Conservation (phyloP, 805 yeast genomes). For the Candida hungchunana region DNA sequence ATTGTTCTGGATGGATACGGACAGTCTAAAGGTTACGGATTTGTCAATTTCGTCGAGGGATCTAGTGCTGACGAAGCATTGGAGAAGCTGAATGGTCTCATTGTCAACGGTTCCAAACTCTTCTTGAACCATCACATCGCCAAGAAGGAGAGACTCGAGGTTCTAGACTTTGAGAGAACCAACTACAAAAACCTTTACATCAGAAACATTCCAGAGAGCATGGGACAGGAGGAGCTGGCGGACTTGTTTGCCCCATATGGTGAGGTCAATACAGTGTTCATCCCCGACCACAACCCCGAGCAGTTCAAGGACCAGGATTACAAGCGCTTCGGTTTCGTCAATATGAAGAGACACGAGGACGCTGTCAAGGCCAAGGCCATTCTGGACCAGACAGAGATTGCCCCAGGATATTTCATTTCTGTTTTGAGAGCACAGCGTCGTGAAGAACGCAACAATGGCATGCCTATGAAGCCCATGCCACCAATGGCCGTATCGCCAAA, state of each 20-base stretch:
- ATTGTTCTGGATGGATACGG: slow-evolving; percentile 43
- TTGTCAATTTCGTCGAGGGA: slow-evolving; percentile 53
- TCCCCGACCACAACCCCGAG: slow-evolving; percentile 36
- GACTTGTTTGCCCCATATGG: slow-evolving; percentile 45
- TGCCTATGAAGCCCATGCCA: slow-evolving; percentile 1
- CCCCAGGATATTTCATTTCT: slow-evolving; percentile 25
- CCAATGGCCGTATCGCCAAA: slow-evolving; percentile 5
- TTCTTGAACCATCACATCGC: slow-evolving; percentile 61
- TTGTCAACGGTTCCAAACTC: slow-evolving; percentile 30
- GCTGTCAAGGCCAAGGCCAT: slow-evolving; percentile 44
- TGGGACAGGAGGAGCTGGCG: slow-evolving; percentile 35
- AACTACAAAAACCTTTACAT: slow-evolving; percentile 51
- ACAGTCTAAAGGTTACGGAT: slow-evolving; percentile 53
- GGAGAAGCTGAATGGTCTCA: slow-evolving; percentile 43
- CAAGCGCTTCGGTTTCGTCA: slow-evolving; percentile 44
- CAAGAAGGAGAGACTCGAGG: slow-evolving; percentile 49
- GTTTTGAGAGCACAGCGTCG: slow-evolving; percentile 46
- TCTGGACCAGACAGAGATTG: slow-evolving; percentile 41
- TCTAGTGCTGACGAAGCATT: slow-evolving; percentile 59
- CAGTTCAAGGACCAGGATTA: background rate
- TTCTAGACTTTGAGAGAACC: slow-evolving; percentile 38
- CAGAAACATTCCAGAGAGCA: slow-evolving; percentile 39
- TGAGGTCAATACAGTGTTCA: slow-evolving; percentile 44
- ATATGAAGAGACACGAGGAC: slow-evolving; percentile 41
- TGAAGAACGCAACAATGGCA: slow-evolving; percentile 26